Evolutionary conservation across 345 rosid species (phyloP).

Genomic region (Turnera subulata): DNA sequence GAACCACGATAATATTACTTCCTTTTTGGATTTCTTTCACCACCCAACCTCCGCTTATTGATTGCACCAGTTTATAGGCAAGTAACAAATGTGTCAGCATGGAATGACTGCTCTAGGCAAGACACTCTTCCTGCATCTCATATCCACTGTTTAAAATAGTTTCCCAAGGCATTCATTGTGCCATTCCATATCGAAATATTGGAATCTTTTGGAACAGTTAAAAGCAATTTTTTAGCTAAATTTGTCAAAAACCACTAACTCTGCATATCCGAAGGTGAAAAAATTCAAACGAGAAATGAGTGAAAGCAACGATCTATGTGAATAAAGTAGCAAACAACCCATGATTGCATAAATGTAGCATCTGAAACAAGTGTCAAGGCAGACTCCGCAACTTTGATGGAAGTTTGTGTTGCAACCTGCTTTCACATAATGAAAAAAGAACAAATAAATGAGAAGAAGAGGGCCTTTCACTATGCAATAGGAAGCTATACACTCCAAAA

Average conservation of each 20-base stretch:
- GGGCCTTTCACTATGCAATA: background rate
- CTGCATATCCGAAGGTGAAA: no score
- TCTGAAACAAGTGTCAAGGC: conserved; percentile 28
- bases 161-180: background rate
- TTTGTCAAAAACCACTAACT: no score
- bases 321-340: no score
- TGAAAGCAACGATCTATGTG: background rate
- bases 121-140: background rate
- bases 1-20: no score
- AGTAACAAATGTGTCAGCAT: background rate
- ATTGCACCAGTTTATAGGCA: no score
- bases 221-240: no score
- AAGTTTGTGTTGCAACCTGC: conserved; percentile 81
- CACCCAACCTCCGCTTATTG: no score
- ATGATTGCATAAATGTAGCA: conserved; percentile 7
- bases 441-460: background rate
- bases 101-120: background rate
- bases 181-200: background rate
- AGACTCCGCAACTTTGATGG: conserved; percentile 45
- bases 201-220: background rate
- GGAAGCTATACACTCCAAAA: conserved; percentile 2
- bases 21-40: no score
- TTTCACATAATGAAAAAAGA: background rate
- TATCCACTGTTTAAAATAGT: background rate
- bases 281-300: background rate